phyloP scores from a whole-genome alignment of 116 monocot species.

The Trichopus zeylanicus region DNA sequence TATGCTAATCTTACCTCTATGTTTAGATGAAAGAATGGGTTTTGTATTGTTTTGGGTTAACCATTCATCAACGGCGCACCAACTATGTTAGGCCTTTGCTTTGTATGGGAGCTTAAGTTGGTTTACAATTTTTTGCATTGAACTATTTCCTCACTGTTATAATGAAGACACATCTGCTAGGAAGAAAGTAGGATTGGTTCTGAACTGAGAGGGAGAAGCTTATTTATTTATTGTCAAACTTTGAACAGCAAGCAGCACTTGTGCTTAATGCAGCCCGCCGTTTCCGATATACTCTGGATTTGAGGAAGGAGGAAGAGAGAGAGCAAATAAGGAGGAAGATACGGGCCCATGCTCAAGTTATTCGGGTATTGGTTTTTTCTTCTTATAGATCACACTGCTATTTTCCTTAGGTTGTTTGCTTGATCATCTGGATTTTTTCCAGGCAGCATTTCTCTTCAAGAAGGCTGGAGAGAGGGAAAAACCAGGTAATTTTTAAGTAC shows the following conservation, averaged over 20 bases:
- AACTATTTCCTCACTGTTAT: no score
- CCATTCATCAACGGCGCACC: no score
- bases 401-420: background rate
- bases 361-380: constrained; percentile 56
- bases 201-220: no score
- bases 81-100: no score
- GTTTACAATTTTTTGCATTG: no score
- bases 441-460: constrained; percentile 95
- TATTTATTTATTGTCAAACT: background rate
- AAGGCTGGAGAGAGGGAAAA: constrained; percentile 70
- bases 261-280: constrained; percentile 96
- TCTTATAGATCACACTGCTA: no score
- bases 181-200: background rate
- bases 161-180: no score
- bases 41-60: no score
- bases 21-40: no score
- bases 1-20: no score
- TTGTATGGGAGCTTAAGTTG: no score
- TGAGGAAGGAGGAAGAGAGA: constrained; percentile 88
- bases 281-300: constrained; percentile 94
- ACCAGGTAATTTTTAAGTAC: constrained; percentile 41
- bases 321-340: constrained; percentile 82
- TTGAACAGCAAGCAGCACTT: constrained; percentile 89
- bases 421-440: constrained; percentile 1
- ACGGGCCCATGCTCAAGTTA: constrained; percentile 94